These are phyloP conservation scores for Russula sp. DNA, from an alignment of 768 basidiomycete species.

Conservation along the genomic window DNA sequence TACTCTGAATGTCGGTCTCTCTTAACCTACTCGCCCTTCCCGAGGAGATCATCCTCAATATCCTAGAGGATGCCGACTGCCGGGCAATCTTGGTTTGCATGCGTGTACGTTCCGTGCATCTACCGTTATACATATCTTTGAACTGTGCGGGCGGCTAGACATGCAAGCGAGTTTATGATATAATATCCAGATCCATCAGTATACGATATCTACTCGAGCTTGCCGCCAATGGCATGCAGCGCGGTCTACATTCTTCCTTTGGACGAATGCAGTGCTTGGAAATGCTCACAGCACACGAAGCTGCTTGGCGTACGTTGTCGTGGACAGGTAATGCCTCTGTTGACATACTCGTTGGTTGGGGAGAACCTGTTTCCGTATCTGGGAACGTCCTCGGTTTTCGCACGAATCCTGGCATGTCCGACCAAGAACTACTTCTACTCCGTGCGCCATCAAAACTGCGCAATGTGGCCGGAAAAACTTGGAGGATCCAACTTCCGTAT, in stretches of 20 bases:
- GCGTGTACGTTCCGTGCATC: neutral
- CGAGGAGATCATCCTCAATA: constrained; percentile 8
- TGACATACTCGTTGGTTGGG: constrained; percentile 5
- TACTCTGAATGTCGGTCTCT: neutral
- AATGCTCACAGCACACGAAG: constrained; percentile 7
- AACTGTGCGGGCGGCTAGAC: neutral
- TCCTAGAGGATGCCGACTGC: neutral
- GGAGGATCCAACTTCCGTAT: constrained; percentile 2
- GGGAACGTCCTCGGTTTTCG: constrained; percentile 9
- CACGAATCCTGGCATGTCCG: neutral
- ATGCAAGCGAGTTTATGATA: constrained; percentile 3
- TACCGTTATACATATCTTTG: neutral
- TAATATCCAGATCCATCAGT: constrained; percentile 8
- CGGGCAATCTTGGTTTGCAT: constrained; percentile 9
- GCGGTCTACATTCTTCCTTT: neutral
- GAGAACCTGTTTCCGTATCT: constrained; percentile 9
- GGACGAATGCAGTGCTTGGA: constrained; percentile 13
- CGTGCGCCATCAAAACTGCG: constrained; percentile 19
- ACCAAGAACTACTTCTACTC: constrained; percentile 11
- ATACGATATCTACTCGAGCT: constrained; percentile 15
- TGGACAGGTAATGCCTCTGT: constrained; percentile 2
- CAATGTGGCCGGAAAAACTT: constrained; percentile 8
- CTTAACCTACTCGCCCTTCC: neutral
- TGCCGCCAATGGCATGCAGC: constrained; percentile 16
- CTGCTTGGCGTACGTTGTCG: constrained; percentile 9